Conservation (phyloP, 768 basidiomycete genomes). For the Daedaleopsis nitida region DNA sequence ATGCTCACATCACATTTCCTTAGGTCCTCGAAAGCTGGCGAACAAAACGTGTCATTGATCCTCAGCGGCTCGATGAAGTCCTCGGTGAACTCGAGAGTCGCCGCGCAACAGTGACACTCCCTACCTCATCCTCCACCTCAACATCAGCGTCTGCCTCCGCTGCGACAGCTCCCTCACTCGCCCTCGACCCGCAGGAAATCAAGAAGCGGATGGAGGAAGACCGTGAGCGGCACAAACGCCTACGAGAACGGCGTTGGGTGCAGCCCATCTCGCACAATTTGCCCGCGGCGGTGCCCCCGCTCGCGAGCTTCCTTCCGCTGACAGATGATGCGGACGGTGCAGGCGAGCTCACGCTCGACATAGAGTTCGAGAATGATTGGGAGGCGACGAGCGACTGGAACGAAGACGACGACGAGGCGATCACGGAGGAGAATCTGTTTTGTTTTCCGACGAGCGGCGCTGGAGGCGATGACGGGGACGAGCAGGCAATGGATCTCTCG, state of each 20-base stretch:
- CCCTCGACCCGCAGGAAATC: slow-evolving; percentile 48
- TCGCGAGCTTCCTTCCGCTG: slow-evolving; percentile 64
- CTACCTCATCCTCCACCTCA: slow-evolving; percentile 22
- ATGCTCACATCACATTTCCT: not conserved
- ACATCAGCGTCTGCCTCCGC: slow-evolving; percentile 25
- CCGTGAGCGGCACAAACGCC: slow-evolving; percentile 87
- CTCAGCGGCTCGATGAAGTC: slow-evolving; percentile 73
- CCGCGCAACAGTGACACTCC: slow-evolving; percentile 20
- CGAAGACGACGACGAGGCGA: slow-evolving; percentile 82
- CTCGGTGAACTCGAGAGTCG: slow-evolving; percentile 58
- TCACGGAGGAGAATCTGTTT: slow-evolving; percentile 66
- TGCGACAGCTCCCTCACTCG: slow-evolving; percentile 36
- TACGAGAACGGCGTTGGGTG: slow-evolving; percentile 92
- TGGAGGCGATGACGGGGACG: slow-evolving; percentile 31
- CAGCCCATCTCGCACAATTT: slow-evolving; percentile 66
- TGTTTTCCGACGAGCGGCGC: slow-evolving; percentile 55
- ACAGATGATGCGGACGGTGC: slow-evolving; percentile 53
- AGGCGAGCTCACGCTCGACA: slow-evolving; percentile 67
- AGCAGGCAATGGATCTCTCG: slow-evolving; percentile 40
- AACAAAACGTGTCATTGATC: slow-evolving; percentile 80
- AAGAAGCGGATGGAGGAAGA: slow-evolving; percentile 91
- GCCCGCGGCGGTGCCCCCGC: slow-evolving; percentile 39
- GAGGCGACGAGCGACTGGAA: slow-evolving; percentile 91
- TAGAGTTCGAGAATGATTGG: slow-evolving; percentile 90
- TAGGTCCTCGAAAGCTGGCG: slow-evolving; percentile 94